Percentiles rank a stretch among this genome's conserved stretches.
Conservation (phyloP, 177 flowering plant genomes). For the Vitis hybrid region DNA sequence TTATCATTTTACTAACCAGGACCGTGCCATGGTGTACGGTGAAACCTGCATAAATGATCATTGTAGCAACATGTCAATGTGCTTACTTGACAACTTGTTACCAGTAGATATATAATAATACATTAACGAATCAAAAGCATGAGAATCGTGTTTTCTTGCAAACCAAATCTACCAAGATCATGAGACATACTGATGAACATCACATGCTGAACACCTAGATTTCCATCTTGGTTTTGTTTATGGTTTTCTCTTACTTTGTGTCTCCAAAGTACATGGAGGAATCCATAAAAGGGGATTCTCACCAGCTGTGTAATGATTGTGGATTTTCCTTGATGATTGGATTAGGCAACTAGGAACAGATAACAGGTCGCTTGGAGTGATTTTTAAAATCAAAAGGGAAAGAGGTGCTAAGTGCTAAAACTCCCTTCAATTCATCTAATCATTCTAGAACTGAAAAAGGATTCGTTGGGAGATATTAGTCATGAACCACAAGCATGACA, state of each 20-base stretch:
- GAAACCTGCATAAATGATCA: no score
- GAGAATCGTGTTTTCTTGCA: not conserved
- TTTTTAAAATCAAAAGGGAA: not conserved
- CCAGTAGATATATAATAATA: no score
- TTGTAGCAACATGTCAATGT: no score
- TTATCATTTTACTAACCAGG: no score
- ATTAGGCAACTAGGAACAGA: not conserved
- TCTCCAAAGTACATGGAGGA: conserved; percentile 3
- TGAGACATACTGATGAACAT: not conserved
- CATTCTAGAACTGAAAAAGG: not conserved
- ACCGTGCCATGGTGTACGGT: no score
- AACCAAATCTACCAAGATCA: not conserved
- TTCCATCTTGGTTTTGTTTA: not conserved
- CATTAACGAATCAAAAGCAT: no score
- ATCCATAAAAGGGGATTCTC: conserved; percentile 13
- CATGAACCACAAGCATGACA: no score
- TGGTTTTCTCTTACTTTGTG: not conserved
- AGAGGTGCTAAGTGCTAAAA: not conserved
- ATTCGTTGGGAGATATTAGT: not conserved
- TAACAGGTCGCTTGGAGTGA: not conserved
- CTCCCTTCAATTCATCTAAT: conserved; percentile 7
- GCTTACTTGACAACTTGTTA: no score
- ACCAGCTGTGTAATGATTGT: conserved; percentile 13
- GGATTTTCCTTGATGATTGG: conserved; percentile 8
- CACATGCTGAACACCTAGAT: not conserved